These are phyloP conservation scores for Trichoderma gamsii DNA, from an alignment of 495 filamentous ascomycete genomes.

Conservation along the genomic window DNA sequence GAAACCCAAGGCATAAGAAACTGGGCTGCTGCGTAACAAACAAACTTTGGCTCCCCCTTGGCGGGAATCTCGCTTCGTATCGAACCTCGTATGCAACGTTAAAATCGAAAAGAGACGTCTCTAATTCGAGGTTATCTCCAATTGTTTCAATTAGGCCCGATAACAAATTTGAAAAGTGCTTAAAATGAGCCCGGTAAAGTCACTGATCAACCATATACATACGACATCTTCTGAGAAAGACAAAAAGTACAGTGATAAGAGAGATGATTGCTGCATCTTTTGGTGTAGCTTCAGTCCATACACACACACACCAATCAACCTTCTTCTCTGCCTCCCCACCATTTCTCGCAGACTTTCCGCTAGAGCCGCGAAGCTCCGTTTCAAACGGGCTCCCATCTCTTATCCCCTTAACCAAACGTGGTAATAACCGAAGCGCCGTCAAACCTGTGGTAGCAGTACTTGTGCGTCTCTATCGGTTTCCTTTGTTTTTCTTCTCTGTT, in stretches of 20 bases:
- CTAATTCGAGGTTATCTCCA: neutral
- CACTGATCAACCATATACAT: neutral
- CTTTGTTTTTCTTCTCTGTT: neutral
- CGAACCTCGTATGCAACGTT: no score
- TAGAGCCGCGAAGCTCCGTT: constrained; percentile 6
- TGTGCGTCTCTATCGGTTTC: neutral
- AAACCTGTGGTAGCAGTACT: neutral
- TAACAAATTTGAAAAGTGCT: neutral
- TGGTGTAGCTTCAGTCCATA: neutral
- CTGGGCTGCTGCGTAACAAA: no score
- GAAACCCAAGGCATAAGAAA: no score
- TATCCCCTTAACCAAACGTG: neutral
- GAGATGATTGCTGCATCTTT: neutral
- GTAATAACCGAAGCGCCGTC: neutral
- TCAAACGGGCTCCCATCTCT: neutral
- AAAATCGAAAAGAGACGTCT: no score
- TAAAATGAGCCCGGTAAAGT: neutral
- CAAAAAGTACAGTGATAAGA: neutral
- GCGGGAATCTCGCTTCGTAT: no score
- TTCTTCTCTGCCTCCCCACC: neutral
- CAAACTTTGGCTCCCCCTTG: no score
- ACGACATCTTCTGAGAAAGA: neutral
- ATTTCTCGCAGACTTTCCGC: neutral
- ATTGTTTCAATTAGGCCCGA: neutral
- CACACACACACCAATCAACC: neutral